Evolutionary conservation across 257 asterid species (phyloP).

Genomic region (Nicotiana undulata): DNA sequence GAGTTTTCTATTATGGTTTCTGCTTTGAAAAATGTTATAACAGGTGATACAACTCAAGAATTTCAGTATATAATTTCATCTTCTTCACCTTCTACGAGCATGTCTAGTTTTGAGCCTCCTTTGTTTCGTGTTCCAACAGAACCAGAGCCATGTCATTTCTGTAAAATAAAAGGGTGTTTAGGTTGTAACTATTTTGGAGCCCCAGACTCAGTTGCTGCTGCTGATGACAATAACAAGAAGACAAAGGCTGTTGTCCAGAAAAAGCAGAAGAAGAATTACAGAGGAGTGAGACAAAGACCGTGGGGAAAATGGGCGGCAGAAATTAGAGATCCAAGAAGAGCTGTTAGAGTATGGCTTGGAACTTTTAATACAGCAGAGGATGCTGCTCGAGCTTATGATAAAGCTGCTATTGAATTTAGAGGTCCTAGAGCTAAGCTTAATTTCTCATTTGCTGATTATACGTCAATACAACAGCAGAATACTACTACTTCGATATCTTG

Average conservation of each 20-base stretch:
- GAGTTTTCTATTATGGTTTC: constrained; percentile 62
- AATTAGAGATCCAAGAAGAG: constrained; percentile 69
- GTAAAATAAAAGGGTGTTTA: constrained; percentile 53
- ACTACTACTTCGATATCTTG: background rate
- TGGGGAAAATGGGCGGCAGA: constrained; percentile 98
- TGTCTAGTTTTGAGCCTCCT: background rate
- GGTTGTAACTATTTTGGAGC: constrained; percentile 60
- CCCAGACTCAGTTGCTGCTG: background rate
- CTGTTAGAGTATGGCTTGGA: constrained; percentile 87
- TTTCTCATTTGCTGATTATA: constrained; percentile 62
- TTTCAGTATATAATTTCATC: background rate
- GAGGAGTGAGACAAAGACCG: constrained; percentile 87
- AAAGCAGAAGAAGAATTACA: constrained; percentile 59
- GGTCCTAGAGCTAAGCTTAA: constrained; percentile 86
- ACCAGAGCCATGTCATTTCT: constrained; percentile 40
- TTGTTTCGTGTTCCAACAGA: constrained; percentile 21
- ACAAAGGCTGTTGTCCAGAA: background rate
- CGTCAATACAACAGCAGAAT: background rate
- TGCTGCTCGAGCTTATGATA: constrained; percentile 75
- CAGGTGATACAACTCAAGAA: constrained; percentile 13
- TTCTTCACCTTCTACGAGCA: background rate
- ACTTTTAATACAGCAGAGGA: constrained; percentile 18
- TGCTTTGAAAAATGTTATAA: constrained; percentile 48
- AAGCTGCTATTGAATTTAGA: constrained; percentile 70
- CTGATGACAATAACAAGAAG: constrained; percentile 10